Percentiles rank a stretch among this genome's conserved stretches.
Evolutionary conservation across 345 rosid genomes (phyloP).

Genomic region (Camelina hispida): DNA sequence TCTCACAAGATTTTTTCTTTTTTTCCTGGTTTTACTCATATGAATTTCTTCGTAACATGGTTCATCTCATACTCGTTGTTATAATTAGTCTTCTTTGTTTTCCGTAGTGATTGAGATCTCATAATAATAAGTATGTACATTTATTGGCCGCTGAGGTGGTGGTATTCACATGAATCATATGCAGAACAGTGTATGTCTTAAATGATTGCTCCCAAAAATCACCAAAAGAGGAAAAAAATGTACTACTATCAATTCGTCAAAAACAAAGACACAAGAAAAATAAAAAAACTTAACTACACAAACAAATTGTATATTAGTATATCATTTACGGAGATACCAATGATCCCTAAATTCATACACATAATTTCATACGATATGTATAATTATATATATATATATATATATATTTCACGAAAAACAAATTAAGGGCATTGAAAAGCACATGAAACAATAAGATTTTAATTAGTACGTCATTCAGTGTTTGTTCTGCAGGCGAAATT

Average conservation of each 20-base stretch:
- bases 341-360: neutral
- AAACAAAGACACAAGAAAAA: neutral
- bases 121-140: neutral
- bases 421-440: neutral
- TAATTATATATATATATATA: too few relatives aligned
- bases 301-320: neutral
- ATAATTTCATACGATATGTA: neutral
- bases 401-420: neutral
- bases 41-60: neutral
- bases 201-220: neutral
- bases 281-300: neutral
- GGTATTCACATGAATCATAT: constrained; percentile 24
- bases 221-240: neutral
- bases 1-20: neutral
- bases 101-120: constrained; percentile 8
- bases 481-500: neutral
- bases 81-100: neutral
- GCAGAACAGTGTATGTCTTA: neutral
- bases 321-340: neutral
- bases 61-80: constrained; percentile 9
- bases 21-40: neutral
- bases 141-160: constrained; percentile 14
- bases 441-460: neutral
- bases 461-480: neutral
- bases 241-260: neutral